Conservation (phyloP, 2,329 filamentous ascomycete genomes). For the Pseudodiploospora longispora region DNA sequence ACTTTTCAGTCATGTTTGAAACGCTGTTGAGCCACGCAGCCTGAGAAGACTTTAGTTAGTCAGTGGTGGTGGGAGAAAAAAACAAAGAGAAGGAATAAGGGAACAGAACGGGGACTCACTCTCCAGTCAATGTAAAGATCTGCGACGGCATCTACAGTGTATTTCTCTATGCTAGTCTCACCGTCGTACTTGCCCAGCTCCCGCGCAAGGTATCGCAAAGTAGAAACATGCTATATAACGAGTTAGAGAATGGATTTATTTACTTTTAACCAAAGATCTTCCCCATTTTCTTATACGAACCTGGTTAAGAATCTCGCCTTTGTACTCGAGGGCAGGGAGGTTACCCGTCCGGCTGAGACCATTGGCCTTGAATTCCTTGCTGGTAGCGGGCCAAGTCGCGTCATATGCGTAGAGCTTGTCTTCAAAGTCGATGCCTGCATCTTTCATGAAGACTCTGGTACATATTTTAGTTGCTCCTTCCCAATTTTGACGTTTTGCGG, state of each 20-base stretch:
- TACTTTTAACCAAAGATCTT: slow-evolving; percentile 2
- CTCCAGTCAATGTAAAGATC: slow-evolving; percentile 33
- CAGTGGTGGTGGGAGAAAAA: not conserved
- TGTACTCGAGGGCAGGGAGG: slow-evolving; percentile 27
- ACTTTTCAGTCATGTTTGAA: slow-evolving; percentile 17
- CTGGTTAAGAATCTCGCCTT: slow-evolving; percentile 19
- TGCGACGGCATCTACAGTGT: slow-evolving; percentile 25
- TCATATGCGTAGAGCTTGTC: slow-evolving; percentile 19
- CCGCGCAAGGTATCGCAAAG: slow-evolving; percentile 27
- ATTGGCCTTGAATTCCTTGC: slow-evolving; percentile 18
- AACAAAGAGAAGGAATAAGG: not conserved
- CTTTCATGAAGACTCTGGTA: slow-evolving; percentile 4
- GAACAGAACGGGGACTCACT: slow-evolving; percentile 15
- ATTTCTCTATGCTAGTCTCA: slow-evolving; percentile 27
- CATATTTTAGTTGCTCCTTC: not conserved
- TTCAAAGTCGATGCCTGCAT: slow-evolving; percentile 15
- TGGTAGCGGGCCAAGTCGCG: slow-evolving; percentile 12
- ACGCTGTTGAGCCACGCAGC: slow-evolving; percentile 20
- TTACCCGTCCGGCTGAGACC: slow-evolving; percentile 21
- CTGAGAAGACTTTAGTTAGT: not conserved
- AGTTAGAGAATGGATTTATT: slow-evolving; percentile 15
- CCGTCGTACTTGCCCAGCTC: slow-evolving; percentile 29
- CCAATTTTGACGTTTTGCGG: not conserved
- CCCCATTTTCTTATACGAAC: not conserved
- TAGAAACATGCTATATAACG: slow-evolving; percentile 16